Base-by-base conservation (phyloP, 306 rosid species). In the Ochetophila trinervis region DNA sequence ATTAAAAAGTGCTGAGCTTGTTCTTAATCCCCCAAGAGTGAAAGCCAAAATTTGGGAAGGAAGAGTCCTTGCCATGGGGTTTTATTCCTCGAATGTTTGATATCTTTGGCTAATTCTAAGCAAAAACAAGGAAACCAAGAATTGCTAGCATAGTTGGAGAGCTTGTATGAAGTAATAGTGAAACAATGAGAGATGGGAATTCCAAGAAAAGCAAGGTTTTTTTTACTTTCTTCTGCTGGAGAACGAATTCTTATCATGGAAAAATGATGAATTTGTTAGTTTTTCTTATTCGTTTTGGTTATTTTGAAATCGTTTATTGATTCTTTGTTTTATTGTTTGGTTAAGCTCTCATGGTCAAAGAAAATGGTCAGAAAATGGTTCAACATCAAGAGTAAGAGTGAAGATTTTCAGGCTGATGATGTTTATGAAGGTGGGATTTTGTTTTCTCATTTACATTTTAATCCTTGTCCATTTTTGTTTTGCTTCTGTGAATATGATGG, bases 301-400 rank as follows among this genome's bases (percentile, higher is more conserved):
- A 67, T 60, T 17, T 60, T 55, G 75, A 49, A 70, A 68, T 62
- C 68, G 65, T 60, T 69, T 13, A 75, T 76, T 89, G 85, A 82
- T 80, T 81, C 67, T 78, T 35, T 64, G 3, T 9, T 68, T 62
- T 80, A 63, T 44, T 78, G 74, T 69, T 81, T 80, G 78, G 63
- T 78, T 86, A 78, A 94, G 99, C 95, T 94, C 90, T 90, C 97
- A 47, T 94, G 97, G 97, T 86, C 99, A 68, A 94, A 88, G 97
- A 90, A 90, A 85, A 90, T 94, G 97, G 95, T 94, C 74, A 90
- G 96, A 52, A 94, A 90, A 82, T 90, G 88, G 86, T 94, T 94
- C 78, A 94, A 90, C 66, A 88, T 94, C 85, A 90, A 85, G 86
- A 68, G 95, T 82, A 94, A 90, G 72, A 80, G 72, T 62, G 95